Evolutionary conservation across 2,329 filamentous ascomycete genomes (phyloP), one percentile per base, ranked within the genome.

Genomic region (Penicillium sp.): DNA sequence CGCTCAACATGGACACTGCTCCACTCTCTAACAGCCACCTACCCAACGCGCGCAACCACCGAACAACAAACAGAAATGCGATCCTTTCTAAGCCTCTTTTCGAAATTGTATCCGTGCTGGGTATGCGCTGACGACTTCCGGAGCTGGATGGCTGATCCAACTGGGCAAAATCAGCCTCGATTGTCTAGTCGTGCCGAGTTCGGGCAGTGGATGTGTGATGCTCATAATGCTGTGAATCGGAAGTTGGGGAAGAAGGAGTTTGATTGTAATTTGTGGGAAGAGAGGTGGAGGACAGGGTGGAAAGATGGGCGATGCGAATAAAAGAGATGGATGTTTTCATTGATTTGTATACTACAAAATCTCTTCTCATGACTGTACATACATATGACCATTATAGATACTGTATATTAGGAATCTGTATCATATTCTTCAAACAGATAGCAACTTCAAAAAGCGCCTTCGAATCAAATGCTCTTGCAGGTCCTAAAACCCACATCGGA

Each of bases 21-120:
- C 1, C 94, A 99, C 78, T 88, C 89, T 8, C 89, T 99, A 62
- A 90, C 93, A 14, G 94, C 92, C 0, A 84, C 84, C 14, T 99
- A 97, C 71, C 94, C 94, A 1, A 78, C 81, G 7, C 74, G 70
- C 7, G 91, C 94, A 0, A 83, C 86, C 0, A 71, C 78, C 0
- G 72, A 78, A 9, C 84, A 96, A 64, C 91, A 97, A 70, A 76
- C 77, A 28, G 88, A 97, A 64, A 87, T 95, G 64, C 79, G 80
- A 56, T 81, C 83, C 52, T 97, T 99, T 75, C 81, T 99, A 65
- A 77, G 79, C 23, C 79, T 91, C 2, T 96, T 99, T 71, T 86
- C 89, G 24, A 88, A 88, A 63, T 75, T 97, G 20, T 99, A 99
- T 69, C 94, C 94, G 3, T 99, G 94, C 78, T 96, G 92, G 91